Evolutionary conservation across 768 basidiomycete species (phyloP).

Genomic region (Trametes maxima): DNA sequence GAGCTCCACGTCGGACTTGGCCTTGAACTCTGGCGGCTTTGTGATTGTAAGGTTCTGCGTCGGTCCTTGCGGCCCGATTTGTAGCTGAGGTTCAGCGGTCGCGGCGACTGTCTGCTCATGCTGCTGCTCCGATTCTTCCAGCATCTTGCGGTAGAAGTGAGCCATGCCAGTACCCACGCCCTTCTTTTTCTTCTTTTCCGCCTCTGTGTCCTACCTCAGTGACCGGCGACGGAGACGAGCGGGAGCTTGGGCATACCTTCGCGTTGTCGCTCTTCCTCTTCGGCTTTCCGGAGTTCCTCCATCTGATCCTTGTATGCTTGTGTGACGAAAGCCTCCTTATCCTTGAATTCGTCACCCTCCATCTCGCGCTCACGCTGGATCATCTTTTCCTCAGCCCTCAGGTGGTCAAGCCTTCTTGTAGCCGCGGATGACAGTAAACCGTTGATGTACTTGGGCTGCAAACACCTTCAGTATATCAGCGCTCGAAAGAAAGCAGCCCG

Average conservation of each 20-base stretch:
- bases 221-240: background rate
- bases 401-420: constrained; percentile 84
- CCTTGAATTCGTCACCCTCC: constrained; percentile 92
- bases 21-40: constrained; percentile 65
- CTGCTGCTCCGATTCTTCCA: constrained; percentile 77
- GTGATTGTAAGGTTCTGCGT: constrained; percentile 71
- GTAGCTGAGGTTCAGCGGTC: constrained; percentile 48
- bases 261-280: constrained; percentile 86
- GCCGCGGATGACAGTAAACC: constrained; percentile 77
- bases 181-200: constrained; percentile 62
- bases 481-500: background rate
- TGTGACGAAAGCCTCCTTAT: constrained; percentile 97
- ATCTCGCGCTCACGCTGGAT: constrained; percentile 89
- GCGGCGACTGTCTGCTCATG: constrained; percentile 90
- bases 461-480: constrained; percentile 25
- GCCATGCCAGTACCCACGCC: constrained; percentile 72
- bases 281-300: constrained; percentile 86
- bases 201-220: constrained; percentile 35
- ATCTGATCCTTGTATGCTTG: constrained; percentile 97
- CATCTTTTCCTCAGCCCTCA: constrained; percentile 98
- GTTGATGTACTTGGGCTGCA: constrained; percentile 90
- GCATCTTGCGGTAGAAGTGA: constrained; percentile 77
- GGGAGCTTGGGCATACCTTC: constrained; percentile 66
- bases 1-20: constrained; percentile 72
- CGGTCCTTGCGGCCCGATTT: constrained; percentile 65